These are phyloP conservation scores for Suhomyces terraborum DNA, from an alignment of 1,139 yeast species.

Conservation along the genomic window DNA sequence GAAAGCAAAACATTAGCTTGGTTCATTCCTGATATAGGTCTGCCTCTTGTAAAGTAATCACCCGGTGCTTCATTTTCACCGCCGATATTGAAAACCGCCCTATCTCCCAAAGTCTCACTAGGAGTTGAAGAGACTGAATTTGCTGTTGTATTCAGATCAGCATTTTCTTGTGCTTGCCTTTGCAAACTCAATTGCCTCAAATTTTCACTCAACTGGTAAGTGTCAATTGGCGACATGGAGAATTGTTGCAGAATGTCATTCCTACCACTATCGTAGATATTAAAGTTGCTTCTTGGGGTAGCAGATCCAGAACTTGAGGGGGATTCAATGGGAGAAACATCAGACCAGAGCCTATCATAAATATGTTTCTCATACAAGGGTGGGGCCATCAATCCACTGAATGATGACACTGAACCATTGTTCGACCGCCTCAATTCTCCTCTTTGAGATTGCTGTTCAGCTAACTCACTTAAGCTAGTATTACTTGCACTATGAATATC, in stretches of 20 bases:
- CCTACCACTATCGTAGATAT: constrained; percentile 2
- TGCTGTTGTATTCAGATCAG: constrained; percentile 8
- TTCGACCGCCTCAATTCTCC: constrained; percentile 23
- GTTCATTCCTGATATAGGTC: constrained; percentile 11
- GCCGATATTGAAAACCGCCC: constrained; percentile 40
- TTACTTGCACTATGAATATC: constrained; percentile 30
- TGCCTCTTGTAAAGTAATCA: constrained; percentile 25
- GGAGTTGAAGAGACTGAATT: constrained; percentile 8
- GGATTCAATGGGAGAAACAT: constrained; percentile 58
- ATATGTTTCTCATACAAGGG: constrained; percentile 86
- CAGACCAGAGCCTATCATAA: constrained; percentile 83
- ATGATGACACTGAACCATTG: constrained; percentile 34
- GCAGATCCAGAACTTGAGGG: constrained; percentile 56
- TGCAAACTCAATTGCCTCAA: constrained; percentile 55
- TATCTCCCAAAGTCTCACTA: constrained; percentile 16
- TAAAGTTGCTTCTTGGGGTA: constrained; percentile 40
- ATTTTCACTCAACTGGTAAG: constrained; percentile 52
- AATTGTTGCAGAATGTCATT: constrained; percentile 29
- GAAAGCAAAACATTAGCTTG: constrained; percentile 18
- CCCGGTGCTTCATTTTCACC: constrained; percentile 16
- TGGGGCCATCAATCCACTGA: constrained; percentile 69
- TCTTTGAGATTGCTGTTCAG: constrained; percentile 15
- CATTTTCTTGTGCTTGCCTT: constrained; percentile 40
- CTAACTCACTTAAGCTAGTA: constrained; percentile 33
- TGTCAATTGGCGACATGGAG: constrained; percentile 46